Conservation (phyloP, 352 stramenopile genomes). For the Plasmopara viticola region DNA sequence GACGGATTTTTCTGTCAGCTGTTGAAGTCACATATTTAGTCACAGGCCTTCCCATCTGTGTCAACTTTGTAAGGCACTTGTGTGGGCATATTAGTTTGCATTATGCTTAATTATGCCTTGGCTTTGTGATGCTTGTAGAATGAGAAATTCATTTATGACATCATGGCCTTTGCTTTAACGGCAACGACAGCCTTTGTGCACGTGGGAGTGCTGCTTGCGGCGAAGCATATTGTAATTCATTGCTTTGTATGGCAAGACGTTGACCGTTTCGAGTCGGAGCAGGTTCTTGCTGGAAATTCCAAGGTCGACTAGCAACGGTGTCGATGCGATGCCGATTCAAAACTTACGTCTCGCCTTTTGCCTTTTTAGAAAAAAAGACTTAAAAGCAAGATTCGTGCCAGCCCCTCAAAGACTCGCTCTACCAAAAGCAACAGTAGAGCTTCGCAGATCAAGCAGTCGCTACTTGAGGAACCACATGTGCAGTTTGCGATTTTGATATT, state of each 20-base stretch:
- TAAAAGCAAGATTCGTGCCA: constrained; percentile 14
- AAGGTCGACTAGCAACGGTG: constrained; percentile 11
- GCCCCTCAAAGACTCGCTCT: neutral
- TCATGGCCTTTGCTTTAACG: constrained; percentile 24
- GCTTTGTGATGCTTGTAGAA: constrained; percentile 8
- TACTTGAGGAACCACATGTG: constrained; percentile 16
- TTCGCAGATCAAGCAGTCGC: constrained; percentile 1
- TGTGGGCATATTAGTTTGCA: neutral
- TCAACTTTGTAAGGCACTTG: constrained; percentile 14
- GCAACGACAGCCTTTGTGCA: constrained; percentile 27
- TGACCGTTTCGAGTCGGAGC: constrained; percentile 16
- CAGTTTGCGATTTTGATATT: constrained; percentile 24
- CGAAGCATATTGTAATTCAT: constrained; percentile 22
- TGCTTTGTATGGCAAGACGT: constrained; percentile 23
- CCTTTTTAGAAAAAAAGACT: constrained; percentile 19
- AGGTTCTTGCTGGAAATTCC: constrained; percentile 10
- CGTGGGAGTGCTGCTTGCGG: constrained; percentile 23
- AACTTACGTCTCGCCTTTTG: neutral
- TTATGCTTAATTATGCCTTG: too few relatives aligned
- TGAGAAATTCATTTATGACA: constrained; percentile 34
- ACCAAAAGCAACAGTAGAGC: neutral
- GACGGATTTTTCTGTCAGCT: constrained; percentile 17
- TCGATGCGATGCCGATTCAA: neutral
- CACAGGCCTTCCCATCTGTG: constrained; percentile 29
- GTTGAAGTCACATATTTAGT: constrained; percentile 26